These are phyloP conservation scores for Camellia lanceoleosa DNA, from an alignment of 148 eudicot species.

Conservation along the genomic window DNA sequence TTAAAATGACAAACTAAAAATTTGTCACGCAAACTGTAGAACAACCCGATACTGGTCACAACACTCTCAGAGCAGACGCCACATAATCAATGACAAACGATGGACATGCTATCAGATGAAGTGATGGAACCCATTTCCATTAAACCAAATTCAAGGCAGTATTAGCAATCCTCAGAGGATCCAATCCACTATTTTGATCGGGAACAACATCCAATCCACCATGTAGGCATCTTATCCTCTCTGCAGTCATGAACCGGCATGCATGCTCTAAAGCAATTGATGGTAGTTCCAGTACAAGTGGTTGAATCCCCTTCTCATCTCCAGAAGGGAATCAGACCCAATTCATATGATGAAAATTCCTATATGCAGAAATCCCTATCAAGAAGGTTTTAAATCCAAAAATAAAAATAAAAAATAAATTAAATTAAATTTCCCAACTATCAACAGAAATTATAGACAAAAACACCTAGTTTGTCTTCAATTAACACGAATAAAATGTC, in stretches of 20 bases:
- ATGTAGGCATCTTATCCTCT: constrained; percentile 22
- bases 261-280: not conserved
- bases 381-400: not conserved
- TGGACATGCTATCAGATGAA: constrained; percentile 10
- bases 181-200: constrained; percentile 5
- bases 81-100: not conserved
- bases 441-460: too few species aligned
- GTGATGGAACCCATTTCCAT: constrained; percentile 11
- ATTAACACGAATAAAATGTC: not conserved
- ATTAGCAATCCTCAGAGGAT: not conserved
- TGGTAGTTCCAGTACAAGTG: not conserved
- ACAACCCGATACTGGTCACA: constrained; percentile 9
- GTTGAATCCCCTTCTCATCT: constrained; percentile 14
- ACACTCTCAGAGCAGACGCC: constrained; percentile 5
- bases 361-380: not conserved
- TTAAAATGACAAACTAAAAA: constrained; percentile 20
- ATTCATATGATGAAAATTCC: not conserved
- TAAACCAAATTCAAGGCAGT: not conserved
- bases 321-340: not conserved
- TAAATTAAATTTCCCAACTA: not conserved
- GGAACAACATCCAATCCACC: not conserved
- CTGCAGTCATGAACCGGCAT: not conserved
- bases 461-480: constrained; percentile 6
- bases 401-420: too few species aligned
- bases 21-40: constrained; percentile 12